Conservation (phyloP, 371 early-diverging fungal species). For the Blakeslea trispora region DNA sequence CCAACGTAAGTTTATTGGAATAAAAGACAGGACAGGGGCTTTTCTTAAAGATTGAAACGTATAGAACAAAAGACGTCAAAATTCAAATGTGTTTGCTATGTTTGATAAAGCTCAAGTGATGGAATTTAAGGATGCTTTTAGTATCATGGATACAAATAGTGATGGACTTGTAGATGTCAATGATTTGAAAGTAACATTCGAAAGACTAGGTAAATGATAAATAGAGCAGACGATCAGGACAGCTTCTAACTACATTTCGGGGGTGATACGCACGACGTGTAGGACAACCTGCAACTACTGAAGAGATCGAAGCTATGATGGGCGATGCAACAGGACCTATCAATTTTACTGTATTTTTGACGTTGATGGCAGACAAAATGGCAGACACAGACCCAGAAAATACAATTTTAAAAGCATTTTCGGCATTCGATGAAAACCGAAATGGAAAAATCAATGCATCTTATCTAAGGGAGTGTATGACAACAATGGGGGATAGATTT, state of each 20-base stretch:
- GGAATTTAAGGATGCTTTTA: conserved; percentile 95
- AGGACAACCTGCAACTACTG: conserved; percentile 83
- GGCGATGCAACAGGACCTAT: conserved; percentile 84
- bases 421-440: conserved; percentile 82
- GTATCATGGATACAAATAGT: conserved; percentile 88
- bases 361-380: conserved; percentile 93
- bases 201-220: conserved; percentile 49
- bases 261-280: background rate
- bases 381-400: conserved; percentile 88
- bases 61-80: conserved; percentile 74
- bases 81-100: conserved; percentile 99
- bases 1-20: conserved; percentile 17
- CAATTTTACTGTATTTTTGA: conserved; percentile 94
- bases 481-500: conserved; percentile 88
- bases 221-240: too few relatives aligned
- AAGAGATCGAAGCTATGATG: conserved; percentile 91
- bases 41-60: background rate
- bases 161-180: conserved; percentile 86
- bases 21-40: background rate
- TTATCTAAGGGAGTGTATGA: conserved; percentile 81
- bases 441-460: conserved; percentile 85
- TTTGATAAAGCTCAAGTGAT: conserved; percentile 97
- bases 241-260: conserved; percentile 1
- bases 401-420: conserved; percentile 85
- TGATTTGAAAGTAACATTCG: conserved; percentile 86